phyloP scores from a whole-genome alignment of 1,284 basidiomycete genomes.

The Rhodotorula sp. region DNA sequence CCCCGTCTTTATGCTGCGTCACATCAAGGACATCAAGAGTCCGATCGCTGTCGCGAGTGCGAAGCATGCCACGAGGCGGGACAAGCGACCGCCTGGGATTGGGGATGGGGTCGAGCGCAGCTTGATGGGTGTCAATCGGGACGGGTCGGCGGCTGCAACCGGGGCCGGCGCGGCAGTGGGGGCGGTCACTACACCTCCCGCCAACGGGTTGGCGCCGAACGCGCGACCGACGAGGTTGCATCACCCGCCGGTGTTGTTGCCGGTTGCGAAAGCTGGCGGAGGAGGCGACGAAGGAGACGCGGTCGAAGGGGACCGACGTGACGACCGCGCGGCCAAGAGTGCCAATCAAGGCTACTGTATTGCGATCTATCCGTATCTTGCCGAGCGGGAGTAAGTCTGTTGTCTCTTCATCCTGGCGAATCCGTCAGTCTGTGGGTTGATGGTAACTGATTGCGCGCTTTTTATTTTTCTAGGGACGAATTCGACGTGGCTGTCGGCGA shows the following conservation, averaged over 20 bases:
- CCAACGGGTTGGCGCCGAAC: constrained; percentile 15
- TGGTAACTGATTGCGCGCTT: not conserved
- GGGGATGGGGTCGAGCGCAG: constrained; percentile 33
- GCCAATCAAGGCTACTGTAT: constrained; percentile 51
- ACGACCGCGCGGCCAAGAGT: constrained; percentile 31
- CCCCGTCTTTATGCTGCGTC: constrained; percentile 97
- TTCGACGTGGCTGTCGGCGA: constrained; percentile 85
- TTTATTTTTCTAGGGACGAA: constrained; percentile 61
- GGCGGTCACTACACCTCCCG: not conserved
- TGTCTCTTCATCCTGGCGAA: not conserved
- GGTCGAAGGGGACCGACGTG: constrained; percentile 32
- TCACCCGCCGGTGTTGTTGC: constrained; percentile 47
- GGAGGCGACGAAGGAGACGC: constrained; percentile 27
- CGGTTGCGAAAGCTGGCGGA: constrained; percentile 37
- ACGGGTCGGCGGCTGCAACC: constrained; percentile 9
- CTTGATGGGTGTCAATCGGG: constrained; percentile 27
- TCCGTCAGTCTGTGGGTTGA: too few relatives aligned
- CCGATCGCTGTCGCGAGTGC: constrained; percentile 92
- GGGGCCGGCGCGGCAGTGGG: not conserved
- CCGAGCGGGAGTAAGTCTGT: constrained; percentile 39
- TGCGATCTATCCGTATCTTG: constrained; percentile 53
- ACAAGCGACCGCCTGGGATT: constrained; percentile 40
- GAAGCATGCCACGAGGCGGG: constrained; percentile 73
- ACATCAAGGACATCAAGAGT: constrained; percentile 96
- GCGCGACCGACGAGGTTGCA: constrained; percentile 46